Evolutionary conservation across 805 yeast genomes (phyloP).

Genomic region (Yueomyces sinensis): DNA sequence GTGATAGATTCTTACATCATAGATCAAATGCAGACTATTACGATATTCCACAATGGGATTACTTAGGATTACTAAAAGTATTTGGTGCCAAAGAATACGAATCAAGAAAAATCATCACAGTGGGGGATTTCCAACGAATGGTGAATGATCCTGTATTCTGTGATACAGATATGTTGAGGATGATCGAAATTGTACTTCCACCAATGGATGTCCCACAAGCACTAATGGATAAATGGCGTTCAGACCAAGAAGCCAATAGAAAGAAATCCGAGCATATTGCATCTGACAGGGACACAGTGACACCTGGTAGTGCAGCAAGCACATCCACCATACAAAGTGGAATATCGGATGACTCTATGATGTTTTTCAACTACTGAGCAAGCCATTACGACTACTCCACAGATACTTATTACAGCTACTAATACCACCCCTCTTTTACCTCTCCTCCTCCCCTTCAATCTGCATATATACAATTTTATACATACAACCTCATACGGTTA

Average conservation of each 20-base stretch:
- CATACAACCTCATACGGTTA: too few relatives aligned
- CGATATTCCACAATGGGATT: constrained; percentile 52
- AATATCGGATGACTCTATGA: too few relatives aligned
- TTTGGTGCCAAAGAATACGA: constrained; percentile 45
- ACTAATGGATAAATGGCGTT: constrained; percentile 15
- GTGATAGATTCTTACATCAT: constrained; percentile 50
- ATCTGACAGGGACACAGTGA: not conserved
- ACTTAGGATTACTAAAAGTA: constrained; percentile 29
- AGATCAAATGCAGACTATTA: constrained; percentile 37
- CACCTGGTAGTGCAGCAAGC: not conserved
- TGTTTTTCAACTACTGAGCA: too few relatives aligned
- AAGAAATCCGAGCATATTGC: constrained; percentile 1
- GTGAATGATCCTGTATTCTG: constrained; percentile 29
- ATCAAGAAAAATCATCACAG: constrained; percentile 31
- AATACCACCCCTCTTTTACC: too few relatives aligned
- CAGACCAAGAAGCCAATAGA: constrained; percentile 12
- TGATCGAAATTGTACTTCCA: constrained; percentile 45
- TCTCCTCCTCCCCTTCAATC: too few relatives aligned
- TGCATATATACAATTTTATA: too few relatives aligned
- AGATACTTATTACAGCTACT: too few relatives aligned
- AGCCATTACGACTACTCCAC: too few relatives aligned
- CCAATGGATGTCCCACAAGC: constrained; percentile 44
- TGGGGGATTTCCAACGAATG: constrained; percentile 35
- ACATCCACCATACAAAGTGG: not conserved
- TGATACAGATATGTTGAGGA: constrained; percentile 32